These are phyloP conservation scores for Escovopsis weberi DNA, from an alignment of 2,329 filamentous ascomycete species.

Conservation along the genomic window DNA sequence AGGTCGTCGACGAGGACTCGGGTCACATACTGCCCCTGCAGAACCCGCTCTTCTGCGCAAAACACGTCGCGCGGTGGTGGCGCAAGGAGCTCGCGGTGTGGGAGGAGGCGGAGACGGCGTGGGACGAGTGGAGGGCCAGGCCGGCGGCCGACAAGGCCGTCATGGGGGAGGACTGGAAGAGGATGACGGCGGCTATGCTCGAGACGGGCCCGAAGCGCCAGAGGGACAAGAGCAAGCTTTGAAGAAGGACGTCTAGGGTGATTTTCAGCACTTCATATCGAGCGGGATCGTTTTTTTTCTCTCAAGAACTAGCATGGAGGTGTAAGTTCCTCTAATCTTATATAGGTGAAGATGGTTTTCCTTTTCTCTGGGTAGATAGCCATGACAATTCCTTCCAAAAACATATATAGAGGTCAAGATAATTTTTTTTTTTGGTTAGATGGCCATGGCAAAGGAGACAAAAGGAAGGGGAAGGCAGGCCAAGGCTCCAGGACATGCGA, in stretches of 20 bases:
- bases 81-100: slow-evolving; percentile 41
- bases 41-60: slow-evolving; percentile 50
- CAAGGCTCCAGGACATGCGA: too few species aligned
- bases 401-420: too few species aligned
- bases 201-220: slow-evolving; percentile 4
- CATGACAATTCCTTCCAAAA: too few species aligned
- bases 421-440: too few species aligned
- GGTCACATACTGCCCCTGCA: slow-evolving; percentile 84
- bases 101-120: slow-evolving; percentile 42
- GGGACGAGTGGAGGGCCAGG: slow-evolving; percentile 38
- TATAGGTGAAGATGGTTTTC: too few species aligned
- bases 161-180: slow-evolving; percentile 26
- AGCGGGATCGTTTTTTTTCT: too few species aligned
- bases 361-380: too few species aligned
- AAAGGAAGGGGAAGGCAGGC: too few species aligned
- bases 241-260: neutral
- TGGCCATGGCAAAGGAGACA: too few species aligned
- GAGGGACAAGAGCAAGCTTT: slow-evolving; percentile 15
- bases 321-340: too few species aligned
- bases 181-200: neutral
- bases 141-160: slow-evolving; percentile 39
- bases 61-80: slow-evolving; percentile 42
- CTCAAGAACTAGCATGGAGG: too few species aligned
- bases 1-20: slow-evolving; percentile 45
- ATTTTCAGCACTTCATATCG: too few species aligned